Evolutionary conservation across 106 monocot genomes (phyloP).

Genomic region (Amphibolis antarctica): DNA sequence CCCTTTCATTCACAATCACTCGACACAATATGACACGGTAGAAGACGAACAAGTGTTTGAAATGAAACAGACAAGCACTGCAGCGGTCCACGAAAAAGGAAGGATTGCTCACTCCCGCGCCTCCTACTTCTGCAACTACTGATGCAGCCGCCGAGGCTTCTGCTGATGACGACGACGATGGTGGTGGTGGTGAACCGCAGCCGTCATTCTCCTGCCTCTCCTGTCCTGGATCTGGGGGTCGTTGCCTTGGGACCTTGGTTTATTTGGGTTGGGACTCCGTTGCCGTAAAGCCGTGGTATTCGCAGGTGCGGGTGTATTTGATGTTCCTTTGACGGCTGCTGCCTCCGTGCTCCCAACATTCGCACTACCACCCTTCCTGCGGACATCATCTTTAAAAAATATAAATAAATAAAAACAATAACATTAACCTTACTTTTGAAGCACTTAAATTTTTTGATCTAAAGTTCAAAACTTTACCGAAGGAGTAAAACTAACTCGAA

Average conservation of each 20-base stretch:
- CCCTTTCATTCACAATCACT: conserved; percentile 2
- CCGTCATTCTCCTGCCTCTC: background rate
- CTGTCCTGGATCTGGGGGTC: background rate
- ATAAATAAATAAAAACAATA: background rate
- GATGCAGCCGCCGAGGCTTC: background rate
- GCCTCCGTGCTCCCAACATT: conserved; percentile 30
- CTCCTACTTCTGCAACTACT: background rate
- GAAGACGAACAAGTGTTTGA: background rate
- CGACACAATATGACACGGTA: background rate
- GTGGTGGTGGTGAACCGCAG: too few species aligned
- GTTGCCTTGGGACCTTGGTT: background rate
- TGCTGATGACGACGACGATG: background rate
- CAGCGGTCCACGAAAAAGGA: background rate
- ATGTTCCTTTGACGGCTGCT: background rate
- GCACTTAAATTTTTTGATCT: background rate
- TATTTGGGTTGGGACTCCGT: background rate
- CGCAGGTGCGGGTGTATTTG: background rate
- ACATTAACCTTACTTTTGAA: background rate
- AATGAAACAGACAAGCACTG: background rate
- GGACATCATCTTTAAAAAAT: background rate
- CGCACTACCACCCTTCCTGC: conserved; percentile 4
- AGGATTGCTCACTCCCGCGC: background rate
- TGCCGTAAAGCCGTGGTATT: background rate
- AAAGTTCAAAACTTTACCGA: background rate
- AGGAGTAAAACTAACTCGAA: too few species aligned